phyloP scores from a whole-genome alignment of 2,329 filamentous ascomycete species.

The Pseudogymnoascus sp. region DNA sequence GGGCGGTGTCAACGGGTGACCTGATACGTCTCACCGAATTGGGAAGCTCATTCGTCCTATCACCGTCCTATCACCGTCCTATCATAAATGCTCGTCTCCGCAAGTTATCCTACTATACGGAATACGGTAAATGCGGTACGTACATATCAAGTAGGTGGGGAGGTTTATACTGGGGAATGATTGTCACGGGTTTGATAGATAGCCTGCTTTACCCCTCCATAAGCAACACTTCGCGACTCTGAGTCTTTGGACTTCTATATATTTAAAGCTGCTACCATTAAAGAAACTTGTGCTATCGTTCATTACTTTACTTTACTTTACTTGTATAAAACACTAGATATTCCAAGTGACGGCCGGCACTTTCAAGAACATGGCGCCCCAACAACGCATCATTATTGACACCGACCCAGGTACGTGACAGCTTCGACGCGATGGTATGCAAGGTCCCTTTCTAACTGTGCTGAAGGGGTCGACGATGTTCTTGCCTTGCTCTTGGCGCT shows the following conservation, averaged over 20 bases:
- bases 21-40: not conserved
- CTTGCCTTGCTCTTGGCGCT: conserved; percentile 82
- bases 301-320: not conserved
- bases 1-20: not conserved
- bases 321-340: not conserved
- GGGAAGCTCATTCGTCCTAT: not conserved
- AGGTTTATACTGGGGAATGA: not conserved
- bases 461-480: conserved; percentile 76
- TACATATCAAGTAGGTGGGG: not conserved
- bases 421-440: not conserved
- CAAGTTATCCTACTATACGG: not conserved
- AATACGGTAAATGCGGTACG: not conserved
- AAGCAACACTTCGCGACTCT: not conserved
- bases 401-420: conserved; percentile 70
- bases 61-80: not conserved
- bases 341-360: not conserved
- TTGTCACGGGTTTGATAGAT: not conserved
- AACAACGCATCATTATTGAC: conserved; percentile 83
- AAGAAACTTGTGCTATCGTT: not conserved
- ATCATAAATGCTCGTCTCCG: not conserved
- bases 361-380: conserved; percentile 48
- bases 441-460: conserved; percentile 12
- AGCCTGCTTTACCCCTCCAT: not conserved
- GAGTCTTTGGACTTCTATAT: not conserved
- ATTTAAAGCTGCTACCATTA: not conserved